A percentile compares a stretch with the other conserved stretches of the same genome.
phyloP scores from a whole-genome alignment of 345 rosid species.

The Salix purpurea region DNA sequence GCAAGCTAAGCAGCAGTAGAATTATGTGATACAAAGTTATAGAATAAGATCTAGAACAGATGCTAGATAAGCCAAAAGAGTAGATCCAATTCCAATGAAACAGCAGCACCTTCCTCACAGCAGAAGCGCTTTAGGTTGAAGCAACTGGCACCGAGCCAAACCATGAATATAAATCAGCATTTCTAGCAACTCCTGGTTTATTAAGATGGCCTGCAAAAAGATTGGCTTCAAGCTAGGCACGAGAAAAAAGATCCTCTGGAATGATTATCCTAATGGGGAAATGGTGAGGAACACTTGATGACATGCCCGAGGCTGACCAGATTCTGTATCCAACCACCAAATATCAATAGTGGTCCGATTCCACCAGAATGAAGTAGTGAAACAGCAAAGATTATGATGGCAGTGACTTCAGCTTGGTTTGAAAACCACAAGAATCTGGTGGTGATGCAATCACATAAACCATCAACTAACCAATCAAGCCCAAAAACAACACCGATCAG shows the following conservation, averaged over 20 bases:
- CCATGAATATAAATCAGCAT: not conserved
- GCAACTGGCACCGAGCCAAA: not conserved
- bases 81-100: not conserved
- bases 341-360: not conserved
- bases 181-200: not conserved
- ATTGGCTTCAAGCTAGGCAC: not conserved
- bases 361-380: not conserved
- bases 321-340: not conserved
- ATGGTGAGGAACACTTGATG: not conserved
- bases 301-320: not conserved
- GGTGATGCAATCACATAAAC: not conserved
- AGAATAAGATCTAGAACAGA: too few relatives aligned
- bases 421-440: not conserved
- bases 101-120: not conserved
- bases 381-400: not conserved
- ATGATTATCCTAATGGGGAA: not conserved
- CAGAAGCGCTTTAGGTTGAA: not conserved
- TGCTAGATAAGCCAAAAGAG: not conserved
- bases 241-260: not conserved
- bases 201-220: not conserved
- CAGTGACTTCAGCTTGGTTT: not conserved
- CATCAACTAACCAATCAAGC: not conserved
- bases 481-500: not conserved
- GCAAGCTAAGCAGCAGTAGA: not conserved
- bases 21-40: too few relatives aligned